Percentiles rank a stretch among this genome's conserved stretches.
These are phyloP conservation scores for Leishmania tarentolae DNA, from an alignment of 208 protist species.

Conservation along the genomic window DNA sequence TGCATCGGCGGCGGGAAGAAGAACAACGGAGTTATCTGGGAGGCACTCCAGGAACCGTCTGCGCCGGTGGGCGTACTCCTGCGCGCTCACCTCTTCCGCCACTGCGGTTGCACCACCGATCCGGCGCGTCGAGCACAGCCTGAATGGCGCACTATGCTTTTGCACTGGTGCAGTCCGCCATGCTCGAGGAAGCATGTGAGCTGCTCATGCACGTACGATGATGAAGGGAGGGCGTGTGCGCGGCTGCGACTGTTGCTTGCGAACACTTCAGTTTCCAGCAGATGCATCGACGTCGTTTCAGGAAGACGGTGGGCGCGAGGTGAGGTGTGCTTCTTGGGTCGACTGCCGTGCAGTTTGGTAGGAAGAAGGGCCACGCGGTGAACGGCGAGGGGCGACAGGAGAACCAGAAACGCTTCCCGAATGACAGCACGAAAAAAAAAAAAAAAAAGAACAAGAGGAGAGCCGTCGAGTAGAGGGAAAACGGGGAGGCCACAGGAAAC, in stretches of 20 bases:
- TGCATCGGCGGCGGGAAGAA: constrained; percentile 49
- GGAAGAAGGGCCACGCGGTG: not conserved
- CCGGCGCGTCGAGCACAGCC: not conserved
- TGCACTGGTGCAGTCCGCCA: constrained; percentile 1
- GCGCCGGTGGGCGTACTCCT: constrained; percentile 44
- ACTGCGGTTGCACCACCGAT: not conserved
- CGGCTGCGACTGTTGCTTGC: not conserved
- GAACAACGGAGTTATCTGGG: constrained; percentile 36
- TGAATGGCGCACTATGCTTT: not conserved
- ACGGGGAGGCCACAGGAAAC: not conserved
- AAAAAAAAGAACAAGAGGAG: not conserved
- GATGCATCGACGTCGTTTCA: not conserved
- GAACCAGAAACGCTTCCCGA: not conserved
- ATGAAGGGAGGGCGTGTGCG: not conserved
- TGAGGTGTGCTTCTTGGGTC: not conserved
- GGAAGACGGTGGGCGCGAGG: not conserved
- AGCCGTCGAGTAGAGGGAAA: not conserved
- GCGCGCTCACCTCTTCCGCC: constrained; percentile 5
- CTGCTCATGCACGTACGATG: not conserved
- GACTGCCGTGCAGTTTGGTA: not conserved
- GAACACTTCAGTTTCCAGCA: not conserved
- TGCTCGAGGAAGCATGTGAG: constrained; percentile 6
- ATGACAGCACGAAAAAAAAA: not conserved
- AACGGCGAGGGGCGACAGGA: not conserved
- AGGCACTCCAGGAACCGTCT: constrained; percentile 34